phyloP scores from a whole-genome alignment of 768 basidiomycete species.

The Rhodosporidiobolus odoratus region DNA sequence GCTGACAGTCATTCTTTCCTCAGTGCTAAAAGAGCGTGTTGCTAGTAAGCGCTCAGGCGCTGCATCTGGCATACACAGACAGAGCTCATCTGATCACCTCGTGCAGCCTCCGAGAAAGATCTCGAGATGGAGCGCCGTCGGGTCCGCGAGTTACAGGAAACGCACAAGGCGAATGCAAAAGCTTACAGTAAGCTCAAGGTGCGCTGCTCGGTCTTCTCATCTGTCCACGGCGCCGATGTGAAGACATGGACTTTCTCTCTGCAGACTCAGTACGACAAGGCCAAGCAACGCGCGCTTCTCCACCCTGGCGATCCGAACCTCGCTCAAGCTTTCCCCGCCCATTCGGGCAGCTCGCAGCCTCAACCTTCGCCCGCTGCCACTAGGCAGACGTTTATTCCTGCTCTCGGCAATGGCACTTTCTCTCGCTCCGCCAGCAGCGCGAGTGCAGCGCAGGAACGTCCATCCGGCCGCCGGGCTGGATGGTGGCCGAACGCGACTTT shows the following conservation, averaged over 20 bases:
- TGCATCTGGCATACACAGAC: not conserved
- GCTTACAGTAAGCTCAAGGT: constrained; percentile 44
- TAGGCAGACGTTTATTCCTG: constrained; percentile 3
- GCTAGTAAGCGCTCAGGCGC: not conserved
- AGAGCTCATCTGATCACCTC: not conserved
- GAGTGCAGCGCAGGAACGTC: not conserved
- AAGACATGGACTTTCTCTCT: not conserved
- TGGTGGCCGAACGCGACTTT: not conserved
- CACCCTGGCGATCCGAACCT: constrained; percentile 5
- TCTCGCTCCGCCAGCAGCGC: not conserved
- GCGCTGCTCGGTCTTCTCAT: not conserved
- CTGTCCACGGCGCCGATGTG: not conserved
- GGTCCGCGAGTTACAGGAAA: constrained; percentile 40
- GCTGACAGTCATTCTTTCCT: not conserved
- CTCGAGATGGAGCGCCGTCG: constrained; percentile 38
- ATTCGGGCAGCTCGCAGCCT: not conserved
- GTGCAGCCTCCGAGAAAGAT: constrained; percentile 26
- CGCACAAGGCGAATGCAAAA: constrained; percentile 38
- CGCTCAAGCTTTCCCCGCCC: not conserved
- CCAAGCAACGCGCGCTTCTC: constrained; percentile 30
- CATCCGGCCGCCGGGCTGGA: not conserved
- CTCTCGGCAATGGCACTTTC: not conserved
- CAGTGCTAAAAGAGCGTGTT: constrained; percentile 16
- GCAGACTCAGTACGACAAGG: constrained; percentile 37
- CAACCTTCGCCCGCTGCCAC: not conserved